Conservation (phyloP, 1,284 basidiomycete species). For the Moniliophthora roreri region DNA sequence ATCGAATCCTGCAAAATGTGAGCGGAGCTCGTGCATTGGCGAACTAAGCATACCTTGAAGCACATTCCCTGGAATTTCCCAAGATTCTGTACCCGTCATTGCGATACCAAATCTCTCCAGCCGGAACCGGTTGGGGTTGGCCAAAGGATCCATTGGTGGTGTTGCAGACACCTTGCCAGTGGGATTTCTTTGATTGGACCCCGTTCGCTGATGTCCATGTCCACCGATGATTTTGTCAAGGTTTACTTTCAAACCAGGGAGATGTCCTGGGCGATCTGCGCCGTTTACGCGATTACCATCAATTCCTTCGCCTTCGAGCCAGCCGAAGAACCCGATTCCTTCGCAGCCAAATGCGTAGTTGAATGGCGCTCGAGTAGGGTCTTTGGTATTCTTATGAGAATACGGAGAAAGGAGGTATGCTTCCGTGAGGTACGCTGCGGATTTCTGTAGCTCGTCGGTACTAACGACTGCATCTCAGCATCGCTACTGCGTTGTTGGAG, state of each 20-base stretch:
- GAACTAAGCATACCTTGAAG: constrained; percentile 42
- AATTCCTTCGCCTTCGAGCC: constrained; percentile 49
- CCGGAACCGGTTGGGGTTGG: constrained; percentile 42
- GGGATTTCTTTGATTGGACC: neutral
- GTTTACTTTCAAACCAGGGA: neutral
- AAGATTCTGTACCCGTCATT: constrained; percentile 65
- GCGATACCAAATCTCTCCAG: constrained; percentile 68
- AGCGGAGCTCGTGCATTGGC: neutral
- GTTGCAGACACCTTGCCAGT: neutral
- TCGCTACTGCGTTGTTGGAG: neutral
- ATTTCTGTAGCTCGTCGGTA: constrained; percentile 72
- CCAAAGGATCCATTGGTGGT: constrained; percentile 2
- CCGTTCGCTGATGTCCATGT: neutral
- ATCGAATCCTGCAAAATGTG: constrained; percentile 62
- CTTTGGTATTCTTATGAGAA: constrained; percentile 26
- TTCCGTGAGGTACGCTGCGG: constrained; percentile 67
- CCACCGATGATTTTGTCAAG: too few species aligned
- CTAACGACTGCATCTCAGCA: constrained; percentile 30
- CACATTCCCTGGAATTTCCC: constrained; percentile 62
- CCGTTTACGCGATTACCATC: constrained; percentile 14
- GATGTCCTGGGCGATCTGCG: constrained; percentile 6
- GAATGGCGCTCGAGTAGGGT: constrained; percentile 49
- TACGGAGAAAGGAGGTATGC: constrained; percentile 40
- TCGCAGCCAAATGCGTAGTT: constrained; percentile 51
- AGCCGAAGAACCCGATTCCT: constrained; percentile 48